phyloP scores from a whole-genome alignment of 2,329 filamentous ascomycete species.

The Exutisphaerella laricina region DNA sequence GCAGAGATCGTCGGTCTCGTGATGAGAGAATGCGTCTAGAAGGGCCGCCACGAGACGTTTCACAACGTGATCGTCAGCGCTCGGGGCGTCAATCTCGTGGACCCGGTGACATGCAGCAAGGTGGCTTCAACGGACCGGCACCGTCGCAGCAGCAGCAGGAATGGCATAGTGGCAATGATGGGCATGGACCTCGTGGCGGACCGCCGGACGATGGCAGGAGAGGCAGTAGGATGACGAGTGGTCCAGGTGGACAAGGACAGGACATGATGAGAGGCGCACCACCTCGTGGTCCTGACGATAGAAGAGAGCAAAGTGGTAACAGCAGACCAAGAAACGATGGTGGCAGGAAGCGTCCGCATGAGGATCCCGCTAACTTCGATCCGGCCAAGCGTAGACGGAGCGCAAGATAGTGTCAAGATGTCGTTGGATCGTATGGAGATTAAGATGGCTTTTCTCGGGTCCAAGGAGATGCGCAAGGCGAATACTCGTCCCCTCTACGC shows the following conservation, averaged over 20 bases:
- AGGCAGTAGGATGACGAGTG: conserved; percentile 12
- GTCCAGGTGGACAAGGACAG: conserved; percentile 16
- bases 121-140: conserved; percentile 6
- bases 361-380: conserved; percentile 23
- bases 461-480: too few relatives aligned
- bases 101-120: conserved; percentile 11
- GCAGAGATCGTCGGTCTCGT: conserved; percentile 21
- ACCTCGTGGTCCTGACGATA: conserved; percentile 18
- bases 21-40: conserved; percentile 20
- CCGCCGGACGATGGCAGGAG: conserved; percentile 18
- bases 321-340: conserved; percentile 3
- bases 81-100: conserved; percentile 18
- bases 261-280: conserved; percentile 19
- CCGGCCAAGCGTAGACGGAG: conserved; percentile 25
- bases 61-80: conserved; percentile 12
- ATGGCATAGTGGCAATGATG: conserved; percentile 7
- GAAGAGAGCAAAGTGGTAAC: conserved; percentile 9
- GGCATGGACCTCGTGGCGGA: conserved; percentile 8
- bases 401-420: conserved; percentile 12
- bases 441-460: too few relatives aligned
- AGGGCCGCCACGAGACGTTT: conserved; percentile 7
- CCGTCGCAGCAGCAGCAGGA: conserved; percentile 21
- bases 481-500: too few relatives aligned
- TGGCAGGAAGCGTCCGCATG: conserved; percentile 28
- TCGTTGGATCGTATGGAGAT: neutral